These are phyloP conservation scores for Daedaleopsis nitida DNA, from an alignment of 768 basidiomycete species.

Conservation along the genomic window DNA sequence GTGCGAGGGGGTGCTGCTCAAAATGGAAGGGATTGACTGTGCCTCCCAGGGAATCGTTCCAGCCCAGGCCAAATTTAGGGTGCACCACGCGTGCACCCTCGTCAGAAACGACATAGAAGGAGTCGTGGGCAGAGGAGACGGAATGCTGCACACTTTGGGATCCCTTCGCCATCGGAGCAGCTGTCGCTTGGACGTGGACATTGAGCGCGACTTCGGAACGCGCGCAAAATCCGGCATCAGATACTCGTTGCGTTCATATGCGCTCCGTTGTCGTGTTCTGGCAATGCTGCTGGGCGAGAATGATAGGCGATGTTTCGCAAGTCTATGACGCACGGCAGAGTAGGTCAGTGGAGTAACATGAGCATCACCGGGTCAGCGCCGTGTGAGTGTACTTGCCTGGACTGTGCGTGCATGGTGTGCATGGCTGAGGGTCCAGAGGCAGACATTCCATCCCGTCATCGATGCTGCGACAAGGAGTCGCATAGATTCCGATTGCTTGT, in stretches of 20 bases:
- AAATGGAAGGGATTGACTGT: not conserved
- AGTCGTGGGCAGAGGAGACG: not conserved
- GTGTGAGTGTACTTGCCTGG: too few relatives aligned
- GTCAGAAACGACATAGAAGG: not conserved
- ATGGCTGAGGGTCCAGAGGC: too few relatives aligned
- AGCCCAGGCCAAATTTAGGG: not conserved
- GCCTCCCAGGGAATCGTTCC: not conserved
- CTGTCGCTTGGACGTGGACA: not conserved
- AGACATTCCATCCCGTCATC: too few relatives aligned
- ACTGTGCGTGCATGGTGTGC: too few relatives aligned
- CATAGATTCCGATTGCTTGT: not conserved
- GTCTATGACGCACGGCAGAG: too few relatives aligned
- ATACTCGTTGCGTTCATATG: too few relatives aligned
- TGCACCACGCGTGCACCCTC: not conserved
- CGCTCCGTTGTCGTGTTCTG: too few relatives aligned
- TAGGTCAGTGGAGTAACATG: not conserved
- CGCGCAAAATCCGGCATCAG: too few relatives aligned
- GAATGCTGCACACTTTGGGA: not conserved
- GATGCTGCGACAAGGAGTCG: too few relatives aligned
- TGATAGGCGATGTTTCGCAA: too few relatives aligned
- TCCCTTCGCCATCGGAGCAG: not conserved
- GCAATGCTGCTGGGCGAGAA: too few relatives aligned
- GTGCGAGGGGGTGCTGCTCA: not conserved
- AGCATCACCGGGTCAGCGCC: too few relatives aligned
- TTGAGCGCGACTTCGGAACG: not conserved